Evolutionary conservation across 2,329 filamentous ascomycete genomes (phyloP).

Genomic region (Massarina eburnea): DNA sequence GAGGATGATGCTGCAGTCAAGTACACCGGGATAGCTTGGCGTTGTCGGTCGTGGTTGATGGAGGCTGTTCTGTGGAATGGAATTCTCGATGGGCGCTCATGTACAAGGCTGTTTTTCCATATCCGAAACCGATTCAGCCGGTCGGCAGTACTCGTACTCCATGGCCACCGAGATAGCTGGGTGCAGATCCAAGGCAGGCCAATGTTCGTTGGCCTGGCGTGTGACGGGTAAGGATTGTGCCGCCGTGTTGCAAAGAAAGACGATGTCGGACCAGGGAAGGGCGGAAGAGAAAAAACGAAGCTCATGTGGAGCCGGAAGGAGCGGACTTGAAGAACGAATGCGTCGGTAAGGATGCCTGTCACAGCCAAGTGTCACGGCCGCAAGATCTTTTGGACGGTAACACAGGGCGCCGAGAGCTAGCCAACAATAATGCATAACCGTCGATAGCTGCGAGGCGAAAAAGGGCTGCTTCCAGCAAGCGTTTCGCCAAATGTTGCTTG

Average conservation of each 20-base stretch:
- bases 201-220: conserved; percentile 10
- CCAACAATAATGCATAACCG: conserved; percentile 1
- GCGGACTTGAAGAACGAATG: conserved; percentile 15
- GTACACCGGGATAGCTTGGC: conserved; percentile 15
- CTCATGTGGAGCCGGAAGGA: conserved; percentile 21
- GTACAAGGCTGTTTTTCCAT: conserved; percentile 14
- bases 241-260: conserved; percentile 14
- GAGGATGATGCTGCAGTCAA: conserved; percentile 17
- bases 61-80: conserved; percentile 1
- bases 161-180: conserved; percentile 2
- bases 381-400: conserved; percentile 15
- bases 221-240: conserved; percentile 14
- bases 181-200: conserved; percentile 12
- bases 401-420: conserved; percentile 9
- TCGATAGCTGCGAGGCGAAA: conserved; percentile 5
- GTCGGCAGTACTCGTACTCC: conserved; percentile 12
- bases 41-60: conserved; percentile 11
- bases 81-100: conserved; percentile 6
- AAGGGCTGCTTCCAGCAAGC: conserved; percentile 6
- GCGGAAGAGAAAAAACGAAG: conserved; percentile 11
- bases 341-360: conserved; percentile 17
- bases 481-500: conserved; percentile 6
- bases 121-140: conserved; percentile 23
- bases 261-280: conserved; percentile 13
- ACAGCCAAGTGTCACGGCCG: conserved; percentile 15